phyloP scores from a whole-genome alignment of 345 rosid genomes.

The Carallia pectinifolia region DNA sequence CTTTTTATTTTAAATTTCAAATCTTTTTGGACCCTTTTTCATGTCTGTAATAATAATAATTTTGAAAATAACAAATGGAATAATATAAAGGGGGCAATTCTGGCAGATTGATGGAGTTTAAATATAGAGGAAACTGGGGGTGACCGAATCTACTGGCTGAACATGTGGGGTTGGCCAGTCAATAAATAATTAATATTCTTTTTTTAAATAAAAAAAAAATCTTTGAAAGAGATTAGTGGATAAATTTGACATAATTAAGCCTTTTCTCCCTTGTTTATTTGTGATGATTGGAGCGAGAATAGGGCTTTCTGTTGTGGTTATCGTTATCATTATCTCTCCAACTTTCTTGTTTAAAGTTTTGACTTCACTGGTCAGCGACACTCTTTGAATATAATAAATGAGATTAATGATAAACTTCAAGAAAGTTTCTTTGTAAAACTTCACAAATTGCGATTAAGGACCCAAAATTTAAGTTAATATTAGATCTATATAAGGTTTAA shows the following conservation, averaged over 20 bases:
- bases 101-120: not conserved
- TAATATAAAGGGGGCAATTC: not conserved
- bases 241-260: not conserved
- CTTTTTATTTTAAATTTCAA: too few relatives aligned
- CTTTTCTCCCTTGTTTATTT: not conserved
- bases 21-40: too few relatives aligned
- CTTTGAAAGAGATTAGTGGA: not conserved
- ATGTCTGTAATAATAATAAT: not conserved
- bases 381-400: not conserved
- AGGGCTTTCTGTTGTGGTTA: slow-evolving; percentile 19
- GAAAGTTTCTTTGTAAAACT: too few relatives aligned
- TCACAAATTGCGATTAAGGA: too few relatives aligned
- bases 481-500: too few relatives aligned
- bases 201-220: not conserved
- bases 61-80: not conserved
- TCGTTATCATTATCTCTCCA: slow-evolving; percentile 12
- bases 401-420: too few relatives aligned
- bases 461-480: too few relatives aligned
- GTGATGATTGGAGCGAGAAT: slow-evolving; percentile 15
- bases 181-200: not conserved
- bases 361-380: not conserved
- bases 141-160: slow-evolving; percentile 21
- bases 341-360: not conserved
- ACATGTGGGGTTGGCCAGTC: slow-evolving; percentile 2
- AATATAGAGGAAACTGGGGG: not conserved